Conservation (phyloP, 1,284 basidiomycete genomes). For the Ganoderma meredithae region DNA sequence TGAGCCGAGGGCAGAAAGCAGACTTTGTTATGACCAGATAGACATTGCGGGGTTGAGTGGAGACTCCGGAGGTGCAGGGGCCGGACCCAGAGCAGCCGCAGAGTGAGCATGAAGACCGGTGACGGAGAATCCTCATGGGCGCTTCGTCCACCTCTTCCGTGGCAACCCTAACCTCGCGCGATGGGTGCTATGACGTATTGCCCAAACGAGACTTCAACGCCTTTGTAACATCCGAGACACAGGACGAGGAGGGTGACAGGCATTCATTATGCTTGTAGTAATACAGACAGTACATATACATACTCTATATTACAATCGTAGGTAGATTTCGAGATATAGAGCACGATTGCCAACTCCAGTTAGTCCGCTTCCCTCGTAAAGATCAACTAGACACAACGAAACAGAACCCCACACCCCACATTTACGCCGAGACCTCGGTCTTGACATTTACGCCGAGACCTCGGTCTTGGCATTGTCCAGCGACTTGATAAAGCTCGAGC, state of each 20-base stretch:
- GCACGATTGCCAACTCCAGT: neutral
- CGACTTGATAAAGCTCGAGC: conserved; percentile 31
- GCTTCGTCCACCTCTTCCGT: neutral
- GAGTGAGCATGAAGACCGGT: conserved; percentile 10
- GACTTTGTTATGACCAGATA: conserved; percentile 78
- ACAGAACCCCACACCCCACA: neutral
- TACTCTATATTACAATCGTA: neutral
- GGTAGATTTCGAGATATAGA: neutral
- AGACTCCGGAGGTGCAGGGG: conserved; percentile 22
- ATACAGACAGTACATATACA: neutral
- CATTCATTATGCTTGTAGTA: neutral
- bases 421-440: neutral
- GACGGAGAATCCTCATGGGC: neutral
- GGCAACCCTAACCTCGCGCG: neutral
- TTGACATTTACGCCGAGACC: neutral
- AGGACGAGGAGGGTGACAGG: no score
- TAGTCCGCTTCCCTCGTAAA: neutral
- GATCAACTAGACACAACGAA: neutral
- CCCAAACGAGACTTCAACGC: neutral
- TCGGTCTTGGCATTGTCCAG: conserved; percentile 2
- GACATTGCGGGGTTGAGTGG: conserved; percentile 36
- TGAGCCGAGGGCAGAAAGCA: neutral
- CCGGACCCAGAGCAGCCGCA: conserved; percentile 5
- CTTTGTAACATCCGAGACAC: no score
- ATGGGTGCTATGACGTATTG: neutral